Evolutionary conservation across 257 asterid genomes (phyloP).

Genomic region (Solanum appendiculatum): DNA sequence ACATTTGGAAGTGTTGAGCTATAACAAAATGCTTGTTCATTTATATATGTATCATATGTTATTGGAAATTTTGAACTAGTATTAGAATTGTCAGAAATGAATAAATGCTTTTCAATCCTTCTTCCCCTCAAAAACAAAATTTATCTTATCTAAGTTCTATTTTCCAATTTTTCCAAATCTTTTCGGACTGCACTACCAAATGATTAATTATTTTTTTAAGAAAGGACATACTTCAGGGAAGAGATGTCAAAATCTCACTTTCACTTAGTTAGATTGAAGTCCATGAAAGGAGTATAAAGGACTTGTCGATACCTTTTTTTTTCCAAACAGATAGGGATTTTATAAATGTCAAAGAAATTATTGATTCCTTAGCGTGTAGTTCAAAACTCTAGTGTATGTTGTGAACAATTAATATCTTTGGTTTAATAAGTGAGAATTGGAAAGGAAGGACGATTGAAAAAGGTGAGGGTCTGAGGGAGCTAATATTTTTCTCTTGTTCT

Average conservation of each 20-base stretch:
- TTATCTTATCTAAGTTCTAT: not conserved
- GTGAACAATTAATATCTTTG: not conserved
- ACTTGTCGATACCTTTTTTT: not conserved
- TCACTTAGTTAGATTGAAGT: not conserved
- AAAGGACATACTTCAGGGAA: not conserved
- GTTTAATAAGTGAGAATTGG: not conserved
- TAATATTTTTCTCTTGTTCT: not conserved
- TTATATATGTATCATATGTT: not conserved
- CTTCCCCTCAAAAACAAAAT: not conserved
- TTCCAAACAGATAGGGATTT: not conserved
- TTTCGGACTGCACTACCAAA: not conserved
- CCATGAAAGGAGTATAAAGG: not conserved
- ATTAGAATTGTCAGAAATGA: not conserved
- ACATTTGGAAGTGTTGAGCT: not conserved
- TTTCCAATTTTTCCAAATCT: not conserved
- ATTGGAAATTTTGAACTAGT: not conserved
- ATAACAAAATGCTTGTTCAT: not conserved
- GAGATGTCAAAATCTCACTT: not conserved
- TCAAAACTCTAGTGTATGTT: not conserved
- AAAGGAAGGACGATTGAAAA: not conserved
- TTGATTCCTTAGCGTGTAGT: not conserved
- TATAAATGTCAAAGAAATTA: not conserved
- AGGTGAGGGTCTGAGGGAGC: not conserved
- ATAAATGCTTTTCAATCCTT: not conserved
- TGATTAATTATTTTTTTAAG: not conserved